Conservation (phyloP, 2,329 filamentous ascomycete genomes). For the Sporothrix inflata region DNA sequence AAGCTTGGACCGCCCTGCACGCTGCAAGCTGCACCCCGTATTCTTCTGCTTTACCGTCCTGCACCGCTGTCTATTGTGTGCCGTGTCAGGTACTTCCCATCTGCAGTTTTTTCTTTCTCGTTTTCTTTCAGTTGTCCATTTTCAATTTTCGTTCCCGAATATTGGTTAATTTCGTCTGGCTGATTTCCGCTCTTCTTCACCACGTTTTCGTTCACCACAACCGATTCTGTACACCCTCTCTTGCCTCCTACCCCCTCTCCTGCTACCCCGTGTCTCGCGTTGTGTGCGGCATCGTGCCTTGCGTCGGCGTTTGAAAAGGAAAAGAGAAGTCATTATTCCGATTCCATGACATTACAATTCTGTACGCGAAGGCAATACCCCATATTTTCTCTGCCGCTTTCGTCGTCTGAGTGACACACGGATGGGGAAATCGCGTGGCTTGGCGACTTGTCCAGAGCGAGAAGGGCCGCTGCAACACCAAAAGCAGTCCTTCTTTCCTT, state of each 20-base stretch:
- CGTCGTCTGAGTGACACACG: not conserved
- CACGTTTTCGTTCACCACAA: not conserved
- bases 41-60: slow-evolving; percentile 4
- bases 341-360: not conserved
- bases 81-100: slow-evolving; percentile 11
- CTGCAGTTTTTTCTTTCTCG: not conserved
- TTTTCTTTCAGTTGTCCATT: not conserved
- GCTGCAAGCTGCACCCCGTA: slow-evolving; percentile 27
- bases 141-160: not conserved
- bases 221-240: not conserved
- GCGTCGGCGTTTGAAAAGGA: not conserved
- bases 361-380: not conserved
- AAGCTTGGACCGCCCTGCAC: slow-evolving; percentile 23
- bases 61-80: not conserved
- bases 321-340: not conserved
- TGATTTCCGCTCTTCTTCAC: not conserved
- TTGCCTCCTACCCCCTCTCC: not conserved
- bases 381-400: not conserved
- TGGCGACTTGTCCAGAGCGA: not conserved
- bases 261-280: not conserved
- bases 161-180: not conserved
- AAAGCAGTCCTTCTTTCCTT: not conserved
- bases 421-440: not conserved
- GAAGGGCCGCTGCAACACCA: not conserved
- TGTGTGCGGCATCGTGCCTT: not conserved